Conservation (phyloP, 129 eudicot genomes). For the Ambrosia artemisiifolia region DNA sequence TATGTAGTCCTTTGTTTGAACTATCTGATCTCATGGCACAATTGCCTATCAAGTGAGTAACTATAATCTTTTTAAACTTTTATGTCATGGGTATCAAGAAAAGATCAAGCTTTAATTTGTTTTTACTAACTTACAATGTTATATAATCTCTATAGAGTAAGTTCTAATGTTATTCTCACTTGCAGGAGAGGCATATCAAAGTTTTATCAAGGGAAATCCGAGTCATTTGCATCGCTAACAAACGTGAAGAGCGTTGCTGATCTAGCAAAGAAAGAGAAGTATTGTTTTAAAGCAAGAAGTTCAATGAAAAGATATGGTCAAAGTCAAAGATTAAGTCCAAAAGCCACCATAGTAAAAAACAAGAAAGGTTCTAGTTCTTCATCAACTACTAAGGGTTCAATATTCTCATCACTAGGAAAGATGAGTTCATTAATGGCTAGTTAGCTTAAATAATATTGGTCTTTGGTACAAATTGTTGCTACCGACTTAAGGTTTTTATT, state of each 20-base stretch:
- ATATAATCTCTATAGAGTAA: background rate
- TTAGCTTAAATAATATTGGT: background rate
- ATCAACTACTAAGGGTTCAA: slow-evolving; percentile 8
- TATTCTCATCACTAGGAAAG: slow-evolving; percentile 30
- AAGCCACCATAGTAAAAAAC: slow-evolving; percentile 61
- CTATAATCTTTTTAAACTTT: background rate
- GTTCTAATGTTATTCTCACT: slow-evolving; percentile 9
- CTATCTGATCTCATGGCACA: slow-evolving; percentile 75
- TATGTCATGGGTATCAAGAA: slow-evolving; percentile 10
- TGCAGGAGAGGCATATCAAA: slow-evolving; percentile 76
- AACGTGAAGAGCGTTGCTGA: slow-evolving; percentile 61
- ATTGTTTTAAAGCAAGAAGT: slow-evolving; percentile 37
- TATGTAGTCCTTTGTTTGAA: slow-evolving; percentile 54
- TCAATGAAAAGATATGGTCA: slow-evolving; percentile 39
- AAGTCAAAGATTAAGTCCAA: slow-evolving; percentile 42
- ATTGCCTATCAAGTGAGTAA: slow-evolving; percentile 80
- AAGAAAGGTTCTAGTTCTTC: slow-evolving; percentile 22
- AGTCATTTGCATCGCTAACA: slow-evolving; percentile 64
- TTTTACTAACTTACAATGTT: background rate
- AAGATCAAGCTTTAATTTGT: too few species aligned
- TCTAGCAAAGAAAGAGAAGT: slow-evolving; percentile 17
- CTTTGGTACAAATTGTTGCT: slow-evolving; percentile 5
- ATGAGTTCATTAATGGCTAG: slow-evolving; percentile 25
- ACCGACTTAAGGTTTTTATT: background rate
- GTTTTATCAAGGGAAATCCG: slow-evolving; percentile 72